phyloP scores from a whole-genome alignment of 192 early-diverging fungal species.

The Linnemannia elongata region DNA sequence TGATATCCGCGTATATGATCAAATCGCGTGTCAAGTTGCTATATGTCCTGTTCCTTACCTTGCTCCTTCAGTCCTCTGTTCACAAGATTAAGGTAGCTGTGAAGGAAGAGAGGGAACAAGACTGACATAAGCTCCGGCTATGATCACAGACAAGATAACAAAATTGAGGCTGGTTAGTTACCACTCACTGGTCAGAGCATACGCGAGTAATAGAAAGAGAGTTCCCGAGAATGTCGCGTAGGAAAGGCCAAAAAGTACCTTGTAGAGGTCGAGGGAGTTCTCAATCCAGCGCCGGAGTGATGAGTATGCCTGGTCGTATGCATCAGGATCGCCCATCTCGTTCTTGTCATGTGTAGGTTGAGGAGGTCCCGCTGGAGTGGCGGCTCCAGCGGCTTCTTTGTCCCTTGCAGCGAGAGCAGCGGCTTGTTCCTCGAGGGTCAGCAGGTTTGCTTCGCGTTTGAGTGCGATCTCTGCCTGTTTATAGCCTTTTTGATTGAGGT shows the following conservation, averaged over 20 bases:
- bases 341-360: conserved; percentile 68
- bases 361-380: conserved; percentile 68
- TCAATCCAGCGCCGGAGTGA: conserved; percentile 91
- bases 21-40: neutral
- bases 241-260: conserved; percentile 58
- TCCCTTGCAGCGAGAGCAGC: conserved; percentile 48
- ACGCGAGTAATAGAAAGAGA: neutral
- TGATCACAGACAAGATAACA: conserved; percentile 3
- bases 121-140: conserved; percentile 87
- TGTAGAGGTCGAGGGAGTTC: conserved; percentile 94
- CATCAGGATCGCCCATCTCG: conserved; percentile 75
- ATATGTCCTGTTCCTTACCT: conserved; percentile 47
- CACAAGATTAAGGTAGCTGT: conserved; percentile 91
- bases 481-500: conserved; percentile 78
- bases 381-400: conserved; percentile 70
- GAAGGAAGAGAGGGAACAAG: conserved; percentile 93
- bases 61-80: conserved; percentile 63
- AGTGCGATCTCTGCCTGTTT: conserved; percentile 75
- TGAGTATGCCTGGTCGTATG: conserved; percentile 85
- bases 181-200: neutral
- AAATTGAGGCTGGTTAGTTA: neutral
- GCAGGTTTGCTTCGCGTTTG: conserved; percentile 69
- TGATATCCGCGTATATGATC: neutral
- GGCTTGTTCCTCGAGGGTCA: conserved; percentile 61
- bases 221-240: neutral